A percentile compares a stretch with the other conserved stretches of the same genome.
phyloP scores from a whole-genome alignment of 805 yeast species.

The Hanseniaspora occidentalis region DNA sequence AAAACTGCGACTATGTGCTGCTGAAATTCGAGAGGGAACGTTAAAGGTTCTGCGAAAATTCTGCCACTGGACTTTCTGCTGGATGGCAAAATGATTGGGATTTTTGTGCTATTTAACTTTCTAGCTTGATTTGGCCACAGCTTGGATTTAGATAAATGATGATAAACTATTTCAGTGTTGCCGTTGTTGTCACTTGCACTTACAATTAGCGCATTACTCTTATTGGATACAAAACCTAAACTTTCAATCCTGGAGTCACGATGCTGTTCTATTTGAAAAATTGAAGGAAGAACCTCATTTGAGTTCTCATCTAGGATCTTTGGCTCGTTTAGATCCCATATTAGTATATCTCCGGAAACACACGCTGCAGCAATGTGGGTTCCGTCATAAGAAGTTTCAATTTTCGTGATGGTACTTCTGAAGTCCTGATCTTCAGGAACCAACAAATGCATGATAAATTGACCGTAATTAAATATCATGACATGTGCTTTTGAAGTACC shows the following conservation, averaged over 20 bases:
- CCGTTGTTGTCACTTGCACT: slow-evolving; percentile 30
- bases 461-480: slow-evolving; percentile 57
- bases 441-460: slow-evolving; percentile 34
- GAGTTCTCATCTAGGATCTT: slow-evolving; percentile 9
- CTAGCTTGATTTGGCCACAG: slow-evolving; percentile 16
- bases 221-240: slow-evolving; percentile 34
- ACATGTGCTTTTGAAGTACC: slow-evolving; percentile 64
- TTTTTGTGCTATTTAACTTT: slow-evolving; percentile 15
- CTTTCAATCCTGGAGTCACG: slow-evolving; percentile 27
- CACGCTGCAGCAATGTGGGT: slow-evolving; percentile 59
- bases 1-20: background rate
- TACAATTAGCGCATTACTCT: slow-evolving; percentile 44
- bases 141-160: background rate
- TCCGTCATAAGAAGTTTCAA: slow-evolving; percentile 58
- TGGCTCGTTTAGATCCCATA: slow-evolving; percentile 49
- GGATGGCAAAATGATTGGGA: background rate
- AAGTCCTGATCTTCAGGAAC: slow-evolving; percentile 12
- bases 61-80: background rate
- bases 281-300: slow-evolving; percentile 6
- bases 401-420: slow-evolving; percentile 38
- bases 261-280: slow-evolving; percentile 25
- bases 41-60: background rate
- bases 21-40: background rate
- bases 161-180: background rate
- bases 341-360: slow-evolving; percentile 44